phyloP scores from a whole-genome alignment of 1,139 yeast species.

The Kodamaea sp. region DNA sequence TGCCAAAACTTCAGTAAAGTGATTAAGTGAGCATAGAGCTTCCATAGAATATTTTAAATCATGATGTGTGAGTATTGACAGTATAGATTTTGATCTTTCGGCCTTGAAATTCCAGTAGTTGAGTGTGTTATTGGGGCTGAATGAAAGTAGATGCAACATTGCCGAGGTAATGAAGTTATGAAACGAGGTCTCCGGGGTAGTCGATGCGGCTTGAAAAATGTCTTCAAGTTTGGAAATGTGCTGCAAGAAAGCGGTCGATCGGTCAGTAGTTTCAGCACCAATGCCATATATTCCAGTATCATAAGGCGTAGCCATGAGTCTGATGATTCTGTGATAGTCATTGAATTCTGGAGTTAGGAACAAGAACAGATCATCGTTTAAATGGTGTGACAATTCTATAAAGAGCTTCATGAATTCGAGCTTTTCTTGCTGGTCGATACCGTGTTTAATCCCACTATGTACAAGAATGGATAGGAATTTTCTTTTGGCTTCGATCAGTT shows the following conservation, averaged over 20 bases:
- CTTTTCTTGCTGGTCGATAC: slow-evolving; percentile 14
- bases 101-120: slow-evolving; percentile 30
- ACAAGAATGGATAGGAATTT: slow-evolving; percentile 21
- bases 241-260: slow-evolving; percentile 10
- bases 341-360: slow-evolving; percentile 18
- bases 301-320: slow-evolving; percentile 19
- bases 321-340: slow-evolving; percentile 21
- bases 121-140: slow-evolving; percentile 23
- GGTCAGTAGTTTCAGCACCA: background rate
- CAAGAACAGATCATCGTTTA: slow-evolving; percentile 24
- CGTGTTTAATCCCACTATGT: slow-evolving; percentile 21
- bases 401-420: slow-evolving; percentile 18
- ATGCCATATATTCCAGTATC: slow-evolving; percentile 1
- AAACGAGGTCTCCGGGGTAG: slow-evolving; percentile 6
- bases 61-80: slow-evolving; percentile 3
- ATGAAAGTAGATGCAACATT: slow-evolving; percentile 18
- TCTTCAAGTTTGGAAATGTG: slow-evolving; percentile 11
- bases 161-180: slow-evolving; percentile 26
- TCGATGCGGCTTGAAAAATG: slow-evolving; percentile 1
- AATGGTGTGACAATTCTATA: slow-evolving; percentile 16
- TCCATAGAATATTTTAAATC: slow-evolving; percentile 36
- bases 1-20: slow-evolving; percentile 26
- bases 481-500: slow-evolving; percentile 17
- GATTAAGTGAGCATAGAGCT: slow-evolving; percentile 25
- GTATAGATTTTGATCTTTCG: slow-evolving; percentile 2